These are phyloP conservation scores for Monascus purpureus DNA, from an alignment of 495 filamentous ascomycete species.

Conservation along the genomic window DNA sequence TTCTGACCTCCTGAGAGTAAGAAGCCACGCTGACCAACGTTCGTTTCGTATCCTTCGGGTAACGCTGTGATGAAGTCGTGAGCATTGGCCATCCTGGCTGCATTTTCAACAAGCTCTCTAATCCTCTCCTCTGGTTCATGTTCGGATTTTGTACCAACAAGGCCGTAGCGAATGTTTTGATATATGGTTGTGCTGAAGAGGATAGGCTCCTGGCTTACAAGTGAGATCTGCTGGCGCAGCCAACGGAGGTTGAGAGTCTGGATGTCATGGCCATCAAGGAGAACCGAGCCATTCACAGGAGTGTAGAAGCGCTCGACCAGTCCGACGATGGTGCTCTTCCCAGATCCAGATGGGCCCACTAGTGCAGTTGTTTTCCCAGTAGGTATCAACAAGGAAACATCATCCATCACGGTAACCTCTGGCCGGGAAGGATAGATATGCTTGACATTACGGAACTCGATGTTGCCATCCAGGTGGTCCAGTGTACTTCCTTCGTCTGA, in stretches of 20 bases:
- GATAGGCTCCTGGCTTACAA: slow-evolving; percentile 67
- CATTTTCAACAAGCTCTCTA: slow-evolving; percentile 56
- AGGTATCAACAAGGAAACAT: slow-evolving; percentile 62
- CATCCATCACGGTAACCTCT: slow-evolving; percentile 74
- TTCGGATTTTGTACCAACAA: slow-evolving; percentile 75
- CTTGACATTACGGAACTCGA: slow-evolving; percentile 73
- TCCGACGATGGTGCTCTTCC: slow-evolving; percentile 87
- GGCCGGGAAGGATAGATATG: slow-evolving; percentile 91
- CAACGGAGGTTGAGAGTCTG: slow-evolving; percentile 72
- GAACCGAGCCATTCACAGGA: slow-evolving; percentile 64
- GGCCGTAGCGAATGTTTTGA: slow-evolving; percentile 72
- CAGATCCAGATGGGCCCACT: slow-evolving; percentile 74
- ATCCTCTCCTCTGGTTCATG: slow-evolving; percentile 48
- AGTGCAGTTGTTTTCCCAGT: slow-evolving; percentile 81
- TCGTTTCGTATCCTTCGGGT: slow-evolving; percentile 83
- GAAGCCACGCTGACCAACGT: slow-evolving; percentile 91
- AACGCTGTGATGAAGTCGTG: slow-evolving; percentile 79
- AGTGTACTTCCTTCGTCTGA: slow-evolving; percentile 55
- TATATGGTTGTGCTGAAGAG: slow-evolving; percentile 74
- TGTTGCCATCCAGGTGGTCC: slow-evolving; percentile 56
- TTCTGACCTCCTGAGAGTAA: slow-evolving; percentile 90
- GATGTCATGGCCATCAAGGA: slow-evolving; percentile 75
- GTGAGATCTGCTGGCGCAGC: slow-evolving; percentile 79
- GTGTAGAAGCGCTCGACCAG: slow-evolving; percentile 89
- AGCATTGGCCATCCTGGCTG: slow-evolving; percentile 82